Evolutionary conservation across 176 grass and related monocot species (phyloP).

Genomic region (Paspalum notatum): DNA sequence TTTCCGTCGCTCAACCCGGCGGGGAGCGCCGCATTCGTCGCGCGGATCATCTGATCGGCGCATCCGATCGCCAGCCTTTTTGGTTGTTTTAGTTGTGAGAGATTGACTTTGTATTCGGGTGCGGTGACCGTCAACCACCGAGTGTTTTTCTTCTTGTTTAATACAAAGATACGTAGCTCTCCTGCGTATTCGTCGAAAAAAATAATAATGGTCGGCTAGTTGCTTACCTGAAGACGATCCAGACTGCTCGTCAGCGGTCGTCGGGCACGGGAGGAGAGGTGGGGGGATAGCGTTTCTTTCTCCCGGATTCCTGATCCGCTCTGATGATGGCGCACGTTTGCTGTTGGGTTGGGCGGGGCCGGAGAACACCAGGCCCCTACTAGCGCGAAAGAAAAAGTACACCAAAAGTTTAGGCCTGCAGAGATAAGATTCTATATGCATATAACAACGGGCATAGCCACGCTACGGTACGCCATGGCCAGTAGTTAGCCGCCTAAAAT

Average conservation of each 20-base stretch:
- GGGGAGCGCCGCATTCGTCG: too few species aligned
- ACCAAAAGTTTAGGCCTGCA: conserved; percentile 26
- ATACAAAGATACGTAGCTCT: too few species aligned
- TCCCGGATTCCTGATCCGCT: conserved; percentile 22
- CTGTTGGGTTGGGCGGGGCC: not conserved
- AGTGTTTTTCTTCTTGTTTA: too few species aligned
- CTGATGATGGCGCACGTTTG: conserved; percentile 26
- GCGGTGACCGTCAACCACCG: too few species aligned
- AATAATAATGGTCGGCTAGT: too few species aligned
- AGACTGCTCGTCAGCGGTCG: not conserved
- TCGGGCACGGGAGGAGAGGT: conserved; percentile 18
- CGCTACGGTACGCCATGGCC: not conserved
- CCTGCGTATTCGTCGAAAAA: too few species aligned
- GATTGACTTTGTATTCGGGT: too few species aligned
- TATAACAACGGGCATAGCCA: conserved; percentile 17
- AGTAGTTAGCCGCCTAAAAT: conserved; percentile 19
- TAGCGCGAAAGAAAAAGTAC: conserved; percentile 5
- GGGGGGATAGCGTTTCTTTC: conserved; percentile 37
- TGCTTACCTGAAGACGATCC: not conserved
- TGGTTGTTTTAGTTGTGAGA: too few species aligned
- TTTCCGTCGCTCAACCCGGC: too few species aligned
- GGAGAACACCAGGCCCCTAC: conserved; percentile 32
- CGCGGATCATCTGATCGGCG: too few species aligned
- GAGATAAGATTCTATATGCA: conserved; percentile 35
- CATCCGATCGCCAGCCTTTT: too few species aligned